Evolutionary conservation across 176 grass and related monocot species (phyloP), one percentile per base, ranked within the genome.

Genomic region (Dactylis glomerata): DNA sequence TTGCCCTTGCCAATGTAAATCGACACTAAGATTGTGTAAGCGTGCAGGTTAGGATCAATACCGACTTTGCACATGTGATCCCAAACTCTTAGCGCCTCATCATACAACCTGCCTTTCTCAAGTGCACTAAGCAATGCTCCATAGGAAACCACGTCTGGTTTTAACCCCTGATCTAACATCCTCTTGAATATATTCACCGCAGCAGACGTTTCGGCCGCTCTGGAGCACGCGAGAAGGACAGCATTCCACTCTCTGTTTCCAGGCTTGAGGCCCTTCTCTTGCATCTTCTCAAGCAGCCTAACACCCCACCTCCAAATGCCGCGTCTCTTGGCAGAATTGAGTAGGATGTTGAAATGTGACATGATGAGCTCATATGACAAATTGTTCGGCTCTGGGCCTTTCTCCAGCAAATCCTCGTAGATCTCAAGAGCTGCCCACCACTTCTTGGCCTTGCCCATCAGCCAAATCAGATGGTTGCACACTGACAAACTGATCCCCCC

Each of bases 381-480:
- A 54, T 94, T 91, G 79, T 98, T 94, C 3, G 93, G 93, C 75
- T 87, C 92, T 6, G 91, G 93, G 1, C 89, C 93, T 84, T 83
- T 95, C 32, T 95, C 93, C 66, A 98, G 77, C 83, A 95, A 75
- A 59, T 91, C 96, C 83, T 98, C 96, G 19, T 90, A 98, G 61
- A 98, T 86, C 76, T 94, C 93, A 42, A 98, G 89, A 78, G 93
- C 96, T 44, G 89, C 83, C 96, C 93, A 95, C 96, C 96, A 98
- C 84, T 98, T 98, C 81, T 92, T 98, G 14, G 96, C 85, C 45
- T 89, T 98, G 45, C 93, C 91, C 89, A 92, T 90, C 13, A 98
- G n/a, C 91, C 89, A 98, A 30, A 98, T 95, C 75, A 95, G 85
- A 73, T 92, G 96, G 81, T 95, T 98, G 70, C 93, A 98, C 26